phyloP scores from a whole-genome alignment of 257 asterid species.

The Rauvolfia tetraphylla region DNA sequence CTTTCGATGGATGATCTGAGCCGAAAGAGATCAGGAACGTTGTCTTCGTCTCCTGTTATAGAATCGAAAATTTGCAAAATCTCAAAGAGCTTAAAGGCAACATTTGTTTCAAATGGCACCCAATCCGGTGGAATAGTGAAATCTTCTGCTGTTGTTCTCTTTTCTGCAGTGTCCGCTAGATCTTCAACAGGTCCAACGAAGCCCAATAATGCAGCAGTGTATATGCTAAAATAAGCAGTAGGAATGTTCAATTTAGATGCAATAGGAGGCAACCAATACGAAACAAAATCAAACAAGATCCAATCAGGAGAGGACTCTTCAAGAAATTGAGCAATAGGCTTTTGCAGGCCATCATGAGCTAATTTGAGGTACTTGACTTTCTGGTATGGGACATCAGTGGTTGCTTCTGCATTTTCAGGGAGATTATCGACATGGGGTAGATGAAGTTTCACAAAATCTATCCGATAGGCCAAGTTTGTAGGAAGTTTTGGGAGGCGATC shows the following conservation, averaged over 20 bases:
- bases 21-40: constrained; percentile 16
- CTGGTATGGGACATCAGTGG: constrained; percentile 23
- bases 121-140: constrained; percentile 23
- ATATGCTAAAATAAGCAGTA: constrained; percentile 13
- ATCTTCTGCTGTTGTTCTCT: constrained; percentile 26
- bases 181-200: constrained; percentile 18
- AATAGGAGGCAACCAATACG: constrained; percentile 28
- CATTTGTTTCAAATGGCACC: constrained; percentile 31
- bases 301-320: constrained; percentile 28
- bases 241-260: constrained; percentile 14
- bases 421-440: constrained; percentile 27
- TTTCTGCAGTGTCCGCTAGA: constrained; percentile 6
- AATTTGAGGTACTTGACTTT: constrained; percentile 32
- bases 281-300: constrained; percentile 29
- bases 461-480: constrained; percentile 22
- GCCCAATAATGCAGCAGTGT: constrained; percentile 2
- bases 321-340: constrained; percentile 19
- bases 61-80: constrained; percentile 1
- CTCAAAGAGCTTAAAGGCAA: constrained; percentile 8
- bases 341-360: constrained; percentile 32
- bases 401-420: constrained; percentile 32
- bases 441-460: constrained; percentile 36
- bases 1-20: neutral
- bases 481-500: constrained; percentile 55
- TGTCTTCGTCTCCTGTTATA: constrained; percentile 4